phyloP scores from a whole-genome alignment of 768 basidiomycete genomes.

The Strobilomyces confusus region DNA sequence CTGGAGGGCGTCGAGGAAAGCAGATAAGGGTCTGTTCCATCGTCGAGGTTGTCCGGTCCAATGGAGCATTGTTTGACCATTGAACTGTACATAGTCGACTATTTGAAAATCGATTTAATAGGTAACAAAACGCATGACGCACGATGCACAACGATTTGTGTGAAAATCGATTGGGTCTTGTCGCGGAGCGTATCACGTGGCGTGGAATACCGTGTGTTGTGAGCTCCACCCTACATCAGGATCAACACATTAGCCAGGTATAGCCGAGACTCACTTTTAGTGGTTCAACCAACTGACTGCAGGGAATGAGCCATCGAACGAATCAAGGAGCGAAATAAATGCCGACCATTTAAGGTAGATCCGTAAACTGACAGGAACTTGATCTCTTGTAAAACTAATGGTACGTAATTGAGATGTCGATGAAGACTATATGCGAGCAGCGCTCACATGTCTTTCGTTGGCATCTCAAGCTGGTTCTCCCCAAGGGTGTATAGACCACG shows the following conservation, averaged over 20 bases:
- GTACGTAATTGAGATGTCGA: neutral
- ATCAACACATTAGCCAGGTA: constrained; percentile 32
- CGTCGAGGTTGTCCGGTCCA: constrained; percentile 71
- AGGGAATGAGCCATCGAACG: neutral
- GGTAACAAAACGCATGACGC: constrained; percentile 25
- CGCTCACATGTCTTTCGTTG: constrained; percentile 66
- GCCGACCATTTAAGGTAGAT: constrained; percentile 76
- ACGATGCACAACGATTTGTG: constrained; percentile 80
- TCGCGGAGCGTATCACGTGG: constrained; percentile 76
- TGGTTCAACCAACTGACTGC: constrained; percentile 49
- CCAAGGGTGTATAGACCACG: constrained; percentile 78
- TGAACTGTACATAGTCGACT: constrained; percentile 43
- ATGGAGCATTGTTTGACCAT: constrained; percentile 69
- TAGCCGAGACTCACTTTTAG: constrained; percentile 34
- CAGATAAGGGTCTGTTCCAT: constrained; percentile 62
- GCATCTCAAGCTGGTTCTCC: constrained; percentile 83
- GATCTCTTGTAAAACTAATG: constrained; percentile 74
- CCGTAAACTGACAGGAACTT: constrained; percentile 80
- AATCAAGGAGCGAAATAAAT: constrained; percentile 7
- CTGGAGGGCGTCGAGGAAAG: constrained; percentile 78
- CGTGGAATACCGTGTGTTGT: constrained; percentile 73
- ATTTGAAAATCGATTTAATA: constrained; percentile 1
- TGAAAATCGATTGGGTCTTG: constrained; percentile 83
- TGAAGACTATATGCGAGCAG: neutral
- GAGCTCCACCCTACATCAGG: constrained; percentile 46